Evolutionary conservation across 2,329 filamentous ascomycete species (phyloP), one percentile per base, ranked within the genome.

Genomic region (Nothophoma quercina): DNA sequence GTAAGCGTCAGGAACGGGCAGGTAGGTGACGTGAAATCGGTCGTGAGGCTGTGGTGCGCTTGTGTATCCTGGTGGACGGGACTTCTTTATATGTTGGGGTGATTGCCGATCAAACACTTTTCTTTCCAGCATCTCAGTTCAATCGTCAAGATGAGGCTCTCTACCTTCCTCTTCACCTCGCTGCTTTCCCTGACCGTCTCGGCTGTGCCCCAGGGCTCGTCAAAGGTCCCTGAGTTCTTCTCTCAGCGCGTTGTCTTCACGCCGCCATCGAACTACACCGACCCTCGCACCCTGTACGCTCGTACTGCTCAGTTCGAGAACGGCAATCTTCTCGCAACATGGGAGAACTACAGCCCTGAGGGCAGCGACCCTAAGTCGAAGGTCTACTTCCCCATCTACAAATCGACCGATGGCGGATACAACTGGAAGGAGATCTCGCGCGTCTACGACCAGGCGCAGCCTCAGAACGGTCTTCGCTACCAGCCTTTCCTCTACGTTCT

Each of bases 401-500:
- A 68, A 63, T 82, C 74, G 62, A 73, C 65, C 53, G 79, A 83
- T 69, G 64, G 74, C 55, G 67, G 78, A 9, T 64, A 68, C 16
- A 85, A 81, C 1, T 91, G 88, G 88, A 77, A 78, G 13, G 81
- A 88, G 65, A 77, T 88, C 41, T 84, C 85, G 4, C 79, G 79
- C 13, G 83, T 90, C 8, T 76, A 83, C 12, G 88, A 91, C 66
- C 79, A 82, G 40, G 83, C 82, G 23, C 86, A 88, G 62, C 86
- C 88, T 58, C 81, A 81, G 33, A 85, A 83, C 76, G 88, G 88
- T 16, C 69, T 89, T 46, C 81, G 86, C 23, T 89, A 89, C 64
- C 88, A 91, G 63, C 88, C 88, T 0, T 83, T 84, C 69, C 76
- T 91, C 12, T 89, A 88, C 63, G 80, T 85, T 58, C 79, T 91